Percentiles rank a stretch among this genome's conserved stretches.
These are phyloP conservation scores for Penicillium sp. DNA, from an alignment of 2,329 filamentous ascomycete genomes.

Conservation along the genomic window DNA sequence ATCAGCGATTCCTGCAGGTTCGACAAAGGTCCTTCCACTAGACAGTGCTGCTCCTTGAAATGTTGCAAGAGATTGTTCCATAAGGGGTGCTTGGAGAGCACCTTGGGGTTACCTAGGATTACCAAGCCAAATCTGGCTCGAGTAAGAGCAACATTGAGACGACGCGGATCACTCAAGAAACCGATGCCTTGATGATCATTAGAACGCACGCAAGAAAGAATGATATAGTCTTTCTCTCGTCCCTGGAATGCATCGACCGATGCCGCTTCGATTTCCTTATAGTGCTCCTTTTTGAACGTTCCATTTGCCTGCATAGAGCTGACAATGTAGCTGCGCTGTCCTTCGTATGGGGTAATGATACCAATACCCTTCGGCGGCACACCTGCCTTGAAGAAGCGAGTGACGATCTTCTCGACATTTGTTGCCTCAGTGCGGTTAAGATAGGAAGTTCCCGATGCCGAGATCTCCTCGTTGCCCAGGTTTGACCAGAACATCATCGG, in stretches of 20 bases:
- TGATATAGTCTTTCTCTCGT: slow-evolving; percentile 98
- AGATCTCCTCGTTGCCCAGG: slow-evolving; percentile 95
- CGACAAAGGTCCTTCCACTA: slow-evolving; percentile 91
- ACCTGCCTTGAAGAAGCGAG: slow-evolving; percentile 97
- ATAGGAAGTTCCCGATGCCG: slow-evolving; percentile 95
- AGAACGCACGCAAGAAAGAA: slow-evolving; percentile 94
- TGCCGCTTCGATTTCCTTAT: slow-evolving; percentile 98
- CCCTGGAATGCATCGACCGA: slow-evolving; percentile 99
- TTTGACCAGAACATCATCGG: slow-evolving; percentile 99
- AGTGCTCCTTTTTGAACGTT: slow-evolving; percentile 96
- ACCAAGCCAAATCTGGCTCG: slow-evolving; percentile 96
- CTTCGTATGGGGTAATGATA: slow-evolving; percentile 98
- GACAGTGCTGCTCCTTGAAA: slow-evolving; percentile 95
- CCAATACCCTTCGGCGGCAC: slow-evolving; percentile 93
- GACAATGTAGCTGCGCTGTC: slow-evolving; percentile 96
- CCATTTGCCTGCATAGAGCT: slow-evolving; percentile 99
- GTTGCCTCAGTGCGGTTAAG: slow-evolving; percentile 96
- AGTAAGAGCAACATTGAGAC: slow-evolving; percentile 94
- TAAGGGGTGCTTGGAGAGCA: slow-evolving; percentile 93
- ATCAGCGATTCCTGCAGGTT: slow-evolving; percentile 95
- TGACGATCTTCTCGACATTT: slow-evolving; percentile 98
- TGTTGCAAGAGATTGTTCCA: slow-evolving; percentile 96
- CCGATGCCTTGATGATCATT: slow-evolving; percentile 99
- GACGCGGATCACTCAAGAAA: slow-evolving; percentile 95
- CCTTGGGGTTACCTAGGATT: slow-evolving; percentile 96